A percentile compares a stretch with the other conserved stretches of the same genome.
These are phyloP conservation scores for Ceratonia siliqua DNA, from an alignment of 306 rosid species.

Conservation along the genomic window DNA sequence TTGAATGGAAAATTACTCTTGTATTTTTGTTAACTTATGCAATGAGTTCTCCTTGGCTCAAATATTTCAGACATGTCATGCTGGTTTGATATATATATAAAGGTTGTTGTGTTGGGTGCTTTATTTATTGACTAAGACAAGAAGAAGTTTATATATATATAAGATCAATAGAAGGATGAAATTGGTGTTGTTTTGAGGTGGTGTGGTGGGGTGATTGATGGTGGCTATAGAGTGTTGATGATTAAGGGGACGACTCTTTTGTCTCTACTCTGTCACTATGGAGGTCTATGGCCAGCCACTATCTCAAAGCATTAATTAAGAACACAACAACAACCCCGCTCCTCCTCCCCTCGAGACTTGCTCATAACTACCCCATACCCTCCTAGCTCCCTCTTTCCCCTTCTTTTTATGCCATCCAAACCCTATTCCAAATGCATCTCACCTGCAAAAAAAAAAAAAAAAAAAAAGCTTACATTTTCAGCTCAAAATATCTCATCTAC, in stretches of 20 bases:
- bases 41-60: neutral
- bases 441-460: too few relatives aligned
- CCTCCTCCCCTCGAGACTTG: slow-evolving; percentile 71
- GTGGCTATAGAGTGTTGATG: slow-evolving; percentile 45
- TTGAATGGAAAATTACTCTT: too few relatives aligned
- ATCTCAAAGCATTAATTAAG: slow-evolving; percentile 47
- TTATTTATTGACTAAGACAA: slow-evolving; percentile 31
- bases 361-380: slow-evolving; percentile 19
- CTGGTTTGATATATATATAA: slow-evolving; percentile 28
- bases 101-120: slow-evolving; percentile 13
- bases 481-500: neutral
- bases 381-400: slow-evolving; percentile 36
- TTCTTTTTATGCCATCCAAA: slow-evolving; percentile 72
- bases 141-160: neutral
- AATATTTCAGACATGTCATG: slow-evolving; percentile 9
- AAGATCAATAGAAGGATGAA: neutral
- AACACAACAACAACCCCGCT: slow-evolving; percentile 48
- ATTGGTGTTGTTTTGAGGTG: neutral
- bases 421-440: slow-evolving; percentile 27
- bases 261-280: slow-evolving; percentile 58
- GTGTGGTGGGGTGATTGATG: slow-evolving; percentile 21
- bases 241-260: slow-evolving; percentile 63
- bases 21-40: neutral
- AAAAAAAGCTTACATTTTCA: slow-evolving; percentile 28
- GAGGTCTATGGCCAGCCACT: slow-evolving; percentile 62